Percentiles rank a stretch among this genome's conserved stretches.
These are phyloP conservation scores for Calonectria hawksworthii DNA, from an alignment of 2,329 filamentous ascomycete species.

Conservation along the genomic window DNA sequence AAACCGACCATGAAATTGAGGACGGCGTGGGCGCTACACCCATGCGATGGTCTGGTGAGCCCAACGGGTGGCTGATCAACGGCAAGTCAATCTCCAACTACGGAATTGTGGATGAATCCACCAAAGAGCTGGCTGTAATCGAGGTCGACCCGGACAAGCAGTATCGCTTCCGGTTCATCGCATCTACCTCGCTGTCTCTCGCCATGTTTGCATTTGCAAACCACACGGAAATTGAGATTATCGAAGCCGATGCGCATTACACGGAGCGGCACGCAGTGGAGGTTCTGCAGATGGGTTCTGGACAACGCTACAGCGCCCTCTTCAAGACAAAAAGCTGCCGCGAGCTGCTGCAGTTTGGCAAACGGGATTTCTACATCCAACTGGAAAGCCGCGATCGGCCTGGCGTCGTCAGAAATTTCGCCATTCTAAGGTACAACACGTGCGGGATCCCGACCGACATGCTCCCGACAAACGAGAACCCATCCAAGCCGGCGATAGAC, in stretches of 20 bases:
- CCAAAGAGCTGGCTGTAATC: neutral
- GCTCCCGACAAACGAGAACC: neutral
- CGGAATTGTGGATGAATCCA: neutral
- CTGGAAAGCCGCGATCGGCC: neutral
- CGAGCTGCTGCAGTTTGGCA: neutral
- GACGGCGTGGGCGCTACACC: neutral
- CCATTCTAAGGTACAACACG: constrained; percentile 1
- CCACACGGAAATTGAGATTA: neutral
- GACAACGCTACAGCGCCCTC: neutral
- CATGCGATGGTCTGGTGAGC: neutral
- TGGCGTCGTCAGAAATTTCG: neutral
- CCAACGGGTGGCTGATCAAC: constrained; percentile 10
- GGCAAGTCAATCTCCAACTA: constrained; percentile 3
- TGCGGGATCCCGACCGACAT: neutral
- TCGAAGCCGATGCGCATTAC: neutral
- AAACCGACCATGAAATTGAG: neutral
- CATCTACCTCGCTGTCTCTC: neutral
- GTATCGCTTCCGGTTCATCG: neutral
- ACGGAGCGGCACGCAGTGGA: neutral
- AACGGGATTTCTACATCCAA: neutral
- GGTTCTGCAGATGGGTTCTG: neutral
- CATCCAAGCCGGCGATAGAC: neutral
- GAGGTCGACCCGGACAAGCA: neutral
- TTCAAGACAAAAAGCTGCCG: neutral
- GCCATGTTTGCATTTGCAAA: neutral